These are phyloP conservation scores for Quercus alba DNA, from an alignment of 306 rosid species.

Conservation along the genomic window DNA sequence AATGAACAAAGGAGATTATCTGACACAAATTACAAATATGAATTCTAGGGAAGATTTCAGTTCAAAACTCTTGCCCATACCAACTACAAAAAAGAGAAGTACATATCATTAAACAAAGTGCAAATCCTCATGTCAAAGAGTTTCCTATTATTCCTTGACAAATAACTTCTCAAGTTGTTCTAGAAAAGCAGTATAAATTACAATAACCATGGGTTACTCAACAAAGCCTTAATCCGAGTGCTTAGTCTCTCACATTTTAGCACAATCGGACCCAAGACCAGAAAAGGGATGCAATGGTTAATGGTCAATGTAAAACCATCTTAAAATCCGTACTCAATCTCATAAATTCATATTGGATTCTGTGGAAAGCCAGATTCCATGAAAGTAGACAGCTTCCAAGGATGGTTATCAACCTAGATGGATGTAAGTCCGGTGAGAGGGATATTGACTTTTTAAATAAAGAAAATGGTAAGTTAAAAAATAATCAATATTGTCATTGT, in stretches of 20 bases:
- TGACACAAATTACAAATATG: background rate
- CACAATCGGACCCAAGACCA: background rate
- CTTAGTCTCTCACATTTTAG: background rate
- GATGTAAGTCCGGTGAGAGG: too few species aligned
- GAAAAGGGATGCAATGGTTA: background rate
- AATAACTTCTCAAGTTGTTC: too few species aligned
- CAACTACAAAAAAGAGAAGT: background rate
- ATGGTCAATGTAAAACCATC: background rate
- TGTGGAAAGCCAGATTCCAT: too few species aligned
- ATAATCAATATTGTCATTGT: too few species aligned
- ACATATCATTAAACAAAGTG: background rate
- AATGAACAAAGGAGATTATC: conserved; percentile 18
- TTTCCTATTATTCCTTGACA: background rate
- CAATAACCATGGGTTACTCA: background rate
- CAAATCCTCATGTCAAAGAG: background rate
- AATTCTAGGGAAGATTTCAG: background rate
- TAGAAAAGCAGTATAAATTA: too few species aligned
- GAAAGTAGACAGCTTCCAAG: too few species aligned
- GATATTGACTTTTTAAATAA: too few species aligned
- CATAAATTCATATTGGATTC: too few species aligned
- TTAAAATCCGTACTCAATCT: background rate
- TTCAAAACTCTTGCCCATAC: background rate
- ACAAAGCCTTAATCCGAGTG: background rate
- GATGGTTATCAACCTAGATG: too few species aligned
- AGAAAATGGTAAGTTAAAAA: too few species aligned